A percentile compares a stretch with the other conserved stretches of the same genome.
phyloP scores from a whole-genome alignment of 176 grass and related monocot genomes.

The Cymbopogon citratus region DNA sequence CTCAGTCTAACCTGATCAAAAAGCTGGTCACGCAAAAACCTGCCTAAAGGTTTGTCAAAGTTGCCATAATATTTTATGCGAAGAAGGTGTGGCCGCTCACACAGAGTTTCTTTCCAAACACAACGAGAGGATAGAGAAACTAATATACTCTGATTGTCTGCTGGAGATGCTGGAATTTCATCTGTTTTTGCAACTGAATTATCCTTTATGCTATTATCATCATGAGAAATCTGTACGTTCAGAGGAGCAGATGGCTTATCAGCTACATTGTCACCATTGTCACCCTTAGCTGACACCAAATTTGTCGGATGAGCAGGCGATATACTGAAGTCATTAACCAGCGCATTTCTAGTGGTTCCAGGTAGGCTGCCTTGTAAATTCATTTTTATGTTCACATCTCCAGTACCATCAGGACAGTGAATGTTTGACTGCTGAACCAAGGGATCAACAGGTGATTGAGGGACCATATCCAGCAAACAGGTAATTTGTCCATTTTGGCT shows the following conservation, averaged over 20 bases:
- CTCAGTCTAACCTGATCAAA: conserved; percentile 87
- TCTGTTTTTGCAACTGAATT: conserved; percentile 39
- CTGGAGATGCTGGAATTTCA: conserved; percentile 67
- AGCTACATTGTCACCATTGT: conserved; percentile 14
- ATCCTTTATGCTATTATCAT: conserved; percentile 32
- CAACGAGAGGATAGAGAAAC: conserved; percentile 88
- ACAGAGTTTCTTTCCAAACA: conserved; percentile 77
- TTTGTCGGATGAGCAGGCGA: conserved; percentile 24
- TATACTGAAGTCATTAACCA: conserved; percentile 7
- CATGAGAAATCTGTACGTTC: conserved; percentile 43
- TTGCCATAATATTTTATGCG: conserved; percentile 96
- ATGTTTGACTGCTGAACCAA: conserved; percentile 31
- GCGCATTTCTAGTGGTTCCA: conserved; percentile 14
- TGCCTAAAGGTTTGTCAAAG: conserved; percentile 89
- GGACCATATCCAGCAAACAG: conserved; percentile 18
- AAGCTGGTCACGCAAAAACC: conserved; percentile 81
- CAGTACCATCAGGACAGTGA: conserved; percentile 33
- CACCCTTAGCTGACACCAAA: conserved; percentile 13
- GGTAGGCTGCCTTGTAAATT: conserved; percentile 19
- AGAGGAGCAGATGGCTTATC: conserved; percentile 19
- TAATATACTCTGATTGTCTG: conserved; percentile 98
- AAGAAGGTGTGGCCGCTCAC: conserved; percentile 81
- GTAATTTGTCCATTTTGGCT: conserved; percentile 26
- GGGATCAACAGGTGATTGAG: conserved; percentile 32
- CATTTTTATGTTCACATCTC: conserved; percentile 9